Evolutionary conservation across 1,284 basidiomycete species (phyloP), one percentile per base, ranked within the genome.

Genomic region (Cutaneotrichosporon cavernicola): DNA sequence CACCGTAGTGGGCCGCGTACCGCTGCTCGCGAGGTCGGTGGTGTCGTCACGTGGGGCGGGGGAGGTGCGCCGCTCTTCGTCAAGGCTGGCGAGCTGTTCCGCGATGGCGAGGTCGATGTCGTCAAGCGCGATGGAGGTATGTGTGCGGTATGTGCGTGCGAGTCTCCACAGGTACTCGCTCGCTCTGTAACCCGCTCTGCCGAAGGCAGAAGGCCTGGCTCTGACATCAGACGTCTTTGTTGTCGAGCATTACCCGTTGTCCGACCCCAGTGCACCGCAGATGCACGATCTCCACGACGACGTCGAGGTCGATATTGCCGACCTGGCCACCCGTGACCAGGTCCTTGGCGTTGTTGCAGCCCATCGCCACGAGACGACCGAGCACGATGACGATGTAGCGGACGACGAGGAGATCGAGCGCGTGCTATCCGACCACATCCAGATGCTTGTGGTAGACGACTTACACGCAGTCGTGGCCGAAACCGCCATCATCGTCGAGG

Each of bases 41-140:
- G 65, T 7, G 68, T 65, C 8, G 68, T 72, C 16, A 70, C 61
- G 4, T 80, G 75, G 74, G 77, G 76, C 56, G 75, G 75, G 22
- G 68, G 71, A 13, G 61, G 51, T 2, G 78, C 77, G 18, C 79
- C 80, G n/a, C 57, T 80, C 11, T 81, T 81, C 64, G 72, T 81
- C 38, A 81, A 80, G 66, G 80, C 78, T 26, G 80, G 80, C 40
- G 76, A 79, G 63, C 67, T 81, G 60, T 80, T 81, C 72, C 73
- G 74, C 46, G 75, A 79, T 22, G 78, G 78, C 11, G 76, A 78
- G 65, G 76, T 75, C 21, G 77, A 78, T 53, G 65, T 74, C 9
- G 67, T 76, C 32, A 73, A 70, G 32, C 59, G 66, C 18, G 71
- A 71, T 14, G 58, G 70, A 49, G 72, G 76, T 76, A 68, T 63